Percentiles rank a stretch among this genome's conserved stretches.
Conservation (phyloP, 2,329 filamentous ascomycete genomes). For the Fusarium phyllophilum region DNA sequence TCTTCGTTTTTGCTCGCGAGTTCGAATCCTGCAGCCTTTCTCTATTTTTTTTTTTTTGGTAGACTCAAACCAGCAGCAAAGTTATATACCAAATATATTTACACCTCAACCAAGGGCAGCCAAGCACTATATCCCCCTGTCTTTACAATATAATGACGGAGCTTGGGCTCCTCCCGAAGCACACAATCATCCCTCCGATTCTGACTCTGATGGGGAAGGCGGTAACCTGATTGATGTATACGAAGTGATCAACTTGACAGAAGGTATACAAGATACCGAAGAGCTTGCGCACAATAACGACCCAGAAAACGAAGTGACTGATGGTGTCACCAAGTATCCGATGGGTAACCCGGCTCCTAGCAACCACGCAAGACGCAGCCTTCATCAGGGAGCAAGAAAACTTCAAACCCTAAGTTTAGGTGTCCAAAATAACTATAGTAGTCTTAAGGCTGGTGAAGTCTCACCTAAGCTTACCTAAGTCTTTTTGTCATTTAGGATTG, state of each 20-base stretch:
- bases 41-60: not conserved
- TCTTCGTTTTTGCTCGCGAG: conserved; percentile 9
- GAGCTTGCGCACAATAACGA: not conserved
- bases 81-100: no score
- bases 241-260: not conserved
- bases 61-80: not conserved
- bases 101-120: not conserved
- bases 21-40: not conserved
- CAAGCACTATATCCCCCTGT: not conserved
- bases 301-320: not conserved
- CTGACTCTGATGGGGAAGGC: not conserved
- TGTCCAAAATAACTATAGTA: not conserved
- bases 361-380: not conserved
- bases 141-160: not conserved
- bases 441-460: not conserved
- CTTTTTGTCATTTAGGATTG: no score
- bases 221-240: not conserved
- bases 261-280: not conserved
- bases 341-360: not conserved
- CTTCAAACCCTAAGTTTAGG: not conserved
- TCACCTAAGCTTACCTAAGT: not conserved
- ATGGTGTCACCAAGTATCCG: not conserved
- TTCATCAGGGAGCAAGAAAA: not conserved
- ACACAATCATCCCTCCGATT: not conserved
- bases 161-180: not conserved